A percentile compares a stretch with the other conserved stretches of the same genome.
These are phyloP conservation scores for Exophiala spinifera DNA, from an alignment of 2,329 filamentous ascomycete species.

Conservation along the genomic window DNA sequence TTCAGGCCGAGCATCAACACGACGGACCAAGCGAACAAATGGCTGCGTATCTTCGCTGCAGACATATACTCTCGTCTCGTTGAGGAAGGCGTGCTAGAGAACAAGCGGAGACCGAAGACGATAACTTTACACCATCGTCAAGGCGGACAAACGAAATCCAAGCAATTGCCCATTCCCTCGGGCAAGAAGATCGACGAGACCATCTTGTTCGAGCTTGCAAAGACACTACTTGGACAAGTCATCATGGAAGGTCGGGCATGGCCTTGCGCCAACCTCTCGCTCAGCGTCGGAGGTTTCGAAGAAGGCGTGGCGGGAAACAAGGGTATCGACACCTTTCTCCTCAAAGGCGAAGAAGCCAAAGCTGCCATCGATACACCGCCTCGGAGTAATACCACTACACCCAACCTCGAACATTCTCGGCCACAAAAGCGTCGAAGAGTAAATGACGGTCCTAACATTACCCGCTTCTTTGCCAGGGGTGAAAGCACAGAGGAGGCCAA, in stretches of 20 bases:
- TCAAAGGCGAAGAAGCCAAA: constrained; percentile 61
- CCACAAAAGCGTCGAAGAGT: constrained; percentile 45
- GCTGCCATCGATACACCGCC: constrained; percentile 35
- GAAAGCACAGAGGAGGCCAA: constrained; percentile 33
- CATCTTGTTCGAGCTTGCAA: constrained; percentile 70
- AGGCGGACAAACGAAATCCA: constrained; percentile 69
- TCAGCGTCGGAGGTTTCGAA: constrained; percentile 90
- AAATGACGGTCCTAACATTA: constrained; percentile 51
- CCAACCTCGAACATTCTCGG: constrained; percentile 31
- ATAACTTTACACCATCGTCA: constrained; percentile 82
- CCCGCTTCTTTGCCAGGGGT: constrained; percentile 56
- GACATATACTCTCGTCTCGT: constrained; percentile 88
- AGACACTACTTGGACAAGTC: constrained; percentile 72
- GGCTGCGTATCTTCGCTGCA: constrained; percentile 86
- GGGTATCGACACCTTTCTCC: constrained; percentile 81
- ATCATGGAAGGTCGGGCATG: constrained; percentile 74
- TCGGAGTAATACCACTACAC: constrained; percentile 23
- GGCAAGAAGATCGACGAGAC: constrained; percentile 71
- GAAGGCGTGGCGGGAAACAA: constrained; percentile 79
- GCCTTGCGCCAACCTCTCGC: constrained; percentile 86
- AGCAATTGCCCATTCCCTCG: constrained; percentile 71
- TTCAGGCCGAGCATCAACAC: constrained; percentile 81
- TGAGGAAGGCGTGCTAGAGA: constrained; percentile 84
- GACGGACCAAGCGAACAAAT: constrained; percentile 73
- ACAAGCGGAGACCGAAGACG: constrained; percentile 79